Conservation (phyloP, 805 yeast species). For the Candida taoyuanica region DNA sequence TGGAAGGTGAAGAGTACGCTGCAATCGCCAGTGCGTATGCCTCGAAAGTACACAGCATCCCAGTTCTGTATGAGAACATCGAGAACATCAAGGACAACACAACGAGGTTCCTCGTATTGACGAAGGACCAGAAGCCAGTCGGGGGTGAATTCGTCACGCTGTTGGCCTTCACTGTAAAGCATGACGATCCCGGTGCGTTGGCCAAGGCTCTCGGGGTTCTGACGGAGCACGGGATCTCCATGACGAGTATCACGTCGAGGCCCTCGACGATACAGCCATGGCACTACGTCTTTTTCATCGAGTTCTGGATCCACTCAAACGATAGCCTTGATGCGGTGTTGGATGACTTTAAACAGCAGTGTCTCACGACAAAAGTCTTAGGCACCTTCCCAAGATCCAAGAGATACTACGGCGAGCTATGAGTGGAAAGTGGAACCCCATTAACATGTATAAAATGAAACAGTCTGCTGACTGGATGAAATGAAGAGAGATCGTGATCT, state of each 20-base stretch:
- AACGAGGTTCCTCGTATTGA: constrained; percentile 76
- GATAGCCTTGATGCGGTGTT: constrained; percentile 34
- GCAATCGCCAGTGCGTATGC: constrained; percentile 76
- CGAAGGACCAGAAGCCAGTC: constrained; percentile 25
- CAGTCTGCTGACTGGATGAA: too few relatives aligned
- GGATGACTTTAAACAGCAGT: constrained; percentile 37
- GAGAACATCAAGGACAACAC: constrained; percentile 77
- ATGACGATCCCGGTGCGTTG: constrained; percentile 70
- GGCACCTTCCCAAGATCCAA: constrained; percentile 16
- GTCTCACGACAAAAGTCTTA: constrained; percentile 49
- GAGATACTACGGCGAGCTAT: constrained; percentile 14
- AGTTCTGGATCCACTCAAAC: constrained; percentile 45
- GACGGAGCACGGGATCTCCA: constrained; percentile 50
- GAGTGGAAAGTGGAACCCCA: too few relatives aligned
- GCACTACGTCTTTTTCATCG: constrained; percentile 82
- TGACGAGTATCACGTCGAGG: constrained; percentile 71
- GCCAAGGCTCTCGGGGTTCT: constrained; percentile 60
- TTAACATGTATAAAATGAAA: background rate
- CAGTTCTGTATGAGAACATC: constrained; percentile 49
- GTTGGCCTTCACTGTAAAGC: constrained; percentile 59
- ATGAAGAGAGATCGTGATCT: background rate
- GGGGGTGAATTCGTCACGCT: constrained; percentile 38
- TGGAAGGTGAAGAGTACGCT: constrained; percentile 42
- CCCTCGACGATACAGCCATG: constrained; percentile 66
- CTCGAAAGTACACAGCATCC: constrained; percentile 52